Conservation (phyloP, 805 yeast species). For the Clavispora fructus region DNA sequence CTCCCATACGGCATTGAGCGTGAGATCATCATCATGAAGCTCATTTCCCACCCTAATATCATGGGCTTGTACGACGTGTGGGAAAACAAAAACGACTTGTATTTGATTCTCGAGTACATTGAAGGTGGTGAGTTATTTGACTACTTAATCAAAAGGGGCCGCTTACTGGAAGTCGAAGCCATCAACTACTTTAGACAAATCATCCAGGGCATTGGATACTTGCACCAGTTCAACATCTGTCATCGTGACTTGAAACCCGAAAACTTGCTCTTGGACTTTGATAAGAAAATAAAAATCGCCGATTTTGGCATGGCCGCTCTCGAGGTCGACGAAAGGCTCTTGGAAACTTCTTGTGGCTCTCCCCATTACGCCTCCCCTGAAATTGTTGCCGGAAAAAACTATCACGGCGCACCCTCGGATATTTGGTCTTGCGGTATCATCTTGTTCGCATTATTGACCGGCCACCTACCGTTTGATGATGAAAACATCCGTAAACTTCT, state of each 20-base stretch:
- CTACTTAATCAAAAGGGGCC: slow-evolving; percentile 81
- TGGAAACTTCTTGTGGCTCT: slow-evolving; percentile 96
- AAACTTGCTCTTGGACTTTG: slow-evolving; percentile 70
- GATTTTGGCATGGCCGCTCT: slow-evolving; percentile 99
- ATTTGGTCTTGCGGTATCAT: slow-evolving; percentile 99
- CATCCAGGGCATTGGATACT: slow-evolving; percentile 74
- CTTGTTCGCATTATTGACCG: slow-evolving; percentile 86
- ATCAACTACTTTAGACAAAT: slow-evolving; percentile 84
- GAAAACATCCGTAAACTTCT: slow-evolving; percentile 85
- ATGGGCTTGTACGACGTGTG: slow-evolving; percentile 79
- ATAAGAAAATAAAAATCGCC: slow-evolving; percentile 89
- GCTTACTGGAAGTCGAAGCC: slow-evolving; percentile 85
- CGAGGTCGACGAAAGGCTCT: slow-evolving; percentile 71
- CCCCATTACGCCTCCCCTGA: slow-evolving; percentile 99
- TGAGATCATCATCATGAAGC: slow-evolving; percentile 80
- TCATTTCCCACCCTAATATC: slow-evolving; percentile 72
- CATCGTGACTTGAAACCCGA: slow-evolving; percentile 87
- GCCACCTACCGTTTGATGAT: slow-evolving; percentile 95
- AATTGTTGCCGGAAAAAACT: slow-evolving; percentile 89
- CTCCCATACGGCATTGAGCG: slow-evolving; percentile 83
- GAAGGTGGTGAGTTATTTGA: slow-evolving; percentile 98
- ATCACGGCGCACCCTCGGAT: slow-evolving; percentile 96
- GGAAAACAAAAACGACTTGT: slow-evolving; percentile 79
- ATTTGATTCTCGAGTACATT: slow-evolving; percentile 87
- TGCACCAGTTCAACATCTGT: slow-evolving; percentile 82